Evolutionary conservation across 257 asterid genomes (phyloP).

Genomic region (Solanum appendiculatum): DNA sequence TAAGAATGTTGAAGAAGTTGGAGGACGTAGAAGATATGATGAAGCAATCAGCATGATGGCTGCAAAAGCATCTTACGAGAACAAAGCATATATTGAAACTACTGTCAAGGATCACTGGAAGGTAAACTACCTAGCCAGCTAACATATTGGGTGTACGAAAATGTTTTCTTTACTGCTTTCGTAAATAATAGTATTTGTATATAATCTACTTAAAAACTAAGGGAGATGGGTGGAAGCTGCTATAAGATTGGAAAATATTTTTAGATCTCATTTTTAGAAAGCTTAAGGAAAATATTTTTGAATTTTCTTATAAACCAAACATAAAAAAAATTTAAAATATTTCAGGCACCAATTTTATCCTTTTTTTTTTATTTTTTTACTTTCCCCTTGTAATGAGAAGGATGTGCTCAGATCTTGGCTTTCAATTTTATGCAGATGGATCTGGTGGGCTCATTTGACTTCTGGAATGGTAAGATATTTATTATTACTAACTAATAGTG

Average conservation of each 20-base stretch:
- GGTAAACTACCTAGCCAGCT: conserved; percentile 13
- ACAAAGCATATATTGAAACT: conserved; percentile 23
- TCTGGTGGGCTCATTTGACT: conserved; percentile 24
- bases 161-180: neutral
- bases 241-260: neutral
- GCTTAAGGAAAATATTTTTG: neutral
- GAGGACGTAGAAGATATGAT: conserved; percentile 21
- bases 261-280: neutral
- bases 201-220: too few relatives aligned
- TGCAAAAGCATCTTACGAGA: conserved; percentile 62
- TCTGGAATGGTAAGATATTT: conserved; percentile 26
- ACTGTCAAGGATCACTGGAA: conserved; percentile 45
- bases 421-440: conserved; percentile 29
- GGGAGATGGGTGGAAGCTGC: neutral
- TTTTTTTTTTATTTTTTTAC: too few relatives aligned
- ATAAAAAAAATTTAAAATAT: too few relatives aligned
- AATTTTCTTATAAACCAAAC: neutral
- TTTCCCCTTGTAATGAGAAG: too few relatives aligned
- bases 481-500: neutral
- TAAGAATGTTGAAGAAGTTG: conserved; percentile 22
- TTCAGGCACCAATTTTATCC: neutral
- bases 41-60: conserved; percentile 45
- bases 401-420: neutral
- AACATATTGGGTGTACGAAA: neutral
- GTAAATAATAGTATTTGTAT: neutral